Base-by-base conservation (phyloP, 495 filamentous ascomycete species). In the Sordaria brevicollis region DNA sequence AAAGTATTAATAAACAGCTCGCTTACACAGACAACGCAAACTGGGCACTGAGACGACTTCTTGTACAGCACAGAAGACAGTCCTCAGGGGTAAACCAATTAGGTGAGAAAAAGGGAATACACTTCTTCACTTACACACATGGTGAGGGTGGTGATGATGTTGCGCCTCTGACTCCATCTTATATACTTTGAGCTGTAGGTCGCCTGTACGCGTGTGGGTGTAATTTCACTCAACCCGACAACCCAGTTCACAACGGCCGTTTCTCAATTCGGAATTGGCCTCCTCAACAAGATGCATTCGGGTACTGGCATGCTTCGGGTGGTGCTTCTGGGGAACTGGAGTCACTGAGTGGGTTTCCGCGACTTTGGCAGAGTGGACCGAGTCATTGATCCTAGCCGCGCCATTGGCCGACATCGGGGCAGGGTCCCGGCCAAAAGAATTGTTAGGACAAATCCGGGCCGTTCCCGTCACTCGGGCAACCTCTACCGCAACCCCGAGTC, bases 71-170 rank as follows among this genome's bases (percentile, higher is more conserved):
- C 8, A 33, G 38, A 43, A 41, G 67, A 31, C 36, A 57, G 19
- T 49, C 49, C 17, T 13, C n/a, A 36, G 19, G 35, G 49, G 70
- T 31, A 33, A 36, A 15, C 8, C 19, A 29, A 19, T 21, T 21
- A 29, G 21, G 13, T 34, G 35, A 35, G 34, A 65, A 8, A n/a
- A 19, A 25, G 19, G 4, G 36, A 31, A 6, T 29, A 38, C 8
- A 57, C 35, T 72, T 67, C 68, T 66, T 21, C 49, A 57, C 76
- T 74, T 77, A 77, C 76, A 75, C 68, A 66, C 49, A 57, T 57
- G 49, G 49, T 57, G 49, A n/a, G n/a, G n/a, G 2, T 57, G 49
- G 21, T 13, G 43, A 25, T 54, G 43, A 19, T 54, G 19, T 8
- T 57, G 49, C 49, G 25, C 35, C 35, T 70, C 70, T 3, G 67